These are phyloP conservation scores for Diaporthe velutina DNA, from an alignment of 2,329 filamentous ascomycete species.

Conservation along the genomic window DNA sequence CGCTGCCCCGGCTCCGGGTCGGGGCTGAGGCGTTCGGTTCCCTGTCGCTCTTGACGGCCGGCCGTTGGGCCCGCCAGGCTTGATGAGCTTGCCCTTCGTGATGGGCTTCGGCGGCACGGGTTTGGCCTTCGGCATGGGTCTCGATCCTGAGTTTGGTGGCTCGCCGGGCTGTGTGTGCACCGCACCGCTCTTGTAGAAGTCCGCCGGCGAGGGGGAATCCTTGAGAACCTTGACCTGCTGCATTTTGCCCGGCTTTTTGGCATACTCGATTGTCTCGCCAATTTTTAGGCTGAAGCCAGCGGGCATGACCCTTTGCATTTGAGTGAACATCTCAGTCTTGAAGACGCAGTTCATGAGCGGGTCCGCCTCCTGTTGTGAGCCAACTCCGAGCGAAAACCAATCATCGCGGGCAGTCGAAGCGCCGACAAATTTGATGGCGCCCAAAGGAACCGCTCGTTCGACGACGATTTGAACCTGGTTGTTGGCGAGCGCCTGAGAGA, in stretches of 20 bases:
- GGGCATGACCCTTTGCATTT: conserved; percentile 84
- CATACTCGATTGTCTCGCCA: conserved; percentile 89
- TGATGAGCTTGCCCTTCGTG: conserved; percentile 92
- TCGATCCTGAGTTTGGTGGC: conserved; percentile 83
- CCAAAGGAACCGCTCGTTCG: conserved; percentile 85
- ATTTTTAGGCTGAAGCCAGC: conserved; percentile 87
- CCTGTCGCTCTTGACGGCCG: conserved; percentile 79
- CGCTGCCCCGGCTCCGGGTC: conserved; percentile 52
- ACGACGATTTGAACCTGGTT: conserved; percentile 84
- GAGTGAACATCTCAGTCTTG: conserved; percentile 97
- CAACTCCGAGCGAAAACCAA: conserved; percentile 94
- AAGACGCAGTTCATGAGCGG: conserved; percentile 93
- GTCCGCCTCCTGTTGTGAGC: conserved; percentile 92
- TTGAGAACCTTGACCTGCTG: conserved; percentile 90
- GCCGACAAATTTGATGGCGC: conserved; percentile 89
- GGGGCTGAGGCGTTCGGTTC: conserved; percentile 59
- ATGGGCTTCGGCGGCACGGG: conserved; percentile 90
- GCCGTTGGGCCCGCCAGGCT: conserved; percentile 87
- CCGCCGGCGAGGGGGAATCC: conserved; percentile 81
- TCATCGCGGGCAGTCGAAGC: conserved; percentile 88
- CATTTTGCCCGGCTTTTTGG: conserved; percentile 96
- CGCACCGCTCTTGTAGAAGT: conserved; percentile 93
- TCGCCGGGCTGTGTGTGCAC: conserved; percentile 91
- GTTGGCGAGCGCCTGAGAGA: conserved; percentile 86
- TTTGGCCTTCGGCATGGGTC: conserved; percentile 88